Conservation (phyloP, 2,329 filamentous ascomycete genomes). For the Thermomyces lanuginosus region DNA sequence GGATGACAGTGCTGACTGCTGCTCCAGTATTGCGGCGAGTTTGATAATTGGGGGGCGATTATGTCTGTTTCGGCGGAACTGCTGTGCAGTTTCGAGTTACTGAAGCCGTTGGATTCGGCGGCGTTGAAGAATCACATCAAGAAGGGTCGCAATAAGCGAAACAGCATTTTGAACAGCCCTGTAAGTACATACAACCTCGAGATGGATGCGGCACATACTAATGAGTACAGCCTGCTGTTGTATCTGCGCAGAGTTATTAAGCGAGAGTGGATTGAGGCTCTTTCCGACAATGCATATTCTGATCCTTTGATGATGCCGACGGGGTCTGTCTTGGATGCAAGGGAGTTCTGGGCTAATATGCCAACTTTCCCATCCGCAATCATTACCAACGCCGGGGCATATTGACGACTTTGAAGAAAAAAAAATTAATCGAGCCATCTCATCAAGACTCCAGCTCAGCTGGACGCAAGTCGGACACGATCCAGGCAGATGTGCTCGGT, state of each 20-base stretch:
- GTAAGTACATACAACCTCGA: conserved; percentile 41
- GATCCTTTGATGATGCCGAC: background rate
- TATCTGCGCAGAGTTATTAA: conserved; percentile 31
- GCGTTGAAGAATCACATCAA: conserved; percentile 98
- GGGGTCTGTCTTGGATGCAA: no score
- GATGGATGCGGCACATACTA: conserved; percentile 8
- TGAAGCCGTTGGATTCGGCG: conserved; percentile 91
- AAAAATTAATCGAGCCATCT: no score
- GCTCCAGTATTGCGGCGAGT: conserved; percentile 82
- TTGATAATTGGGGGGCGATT: conserved; percentile 97
- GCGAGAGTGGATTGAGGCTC: conserved; percentile 1
- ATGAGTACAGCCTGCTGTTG: conserved; percentile 24
- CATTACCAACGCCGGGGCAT: no score
- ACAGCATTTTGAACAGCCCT: conserved; percentile 90
- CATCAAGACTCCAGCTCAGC: no score
- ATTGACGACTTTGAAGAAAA: no score
- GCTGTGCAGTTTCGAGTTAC: conserved; percentile 88
- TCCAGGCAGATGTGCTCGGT: no score
- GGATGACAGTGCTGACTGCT: conserved; percentile 11
- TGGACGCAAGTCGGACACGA: no score
- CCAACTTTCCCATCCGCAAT: no score
- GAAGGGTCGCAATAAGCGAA: conserved; percentile 85
- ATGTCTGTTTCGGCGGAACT: conserved; percentile 94
- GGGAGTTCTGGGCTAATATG: no score
- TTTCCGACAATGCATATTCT: conserved; percentile 1